Conservation (phyloP, 148 eudicot species). For the Talinum fruticosum region DNA sequence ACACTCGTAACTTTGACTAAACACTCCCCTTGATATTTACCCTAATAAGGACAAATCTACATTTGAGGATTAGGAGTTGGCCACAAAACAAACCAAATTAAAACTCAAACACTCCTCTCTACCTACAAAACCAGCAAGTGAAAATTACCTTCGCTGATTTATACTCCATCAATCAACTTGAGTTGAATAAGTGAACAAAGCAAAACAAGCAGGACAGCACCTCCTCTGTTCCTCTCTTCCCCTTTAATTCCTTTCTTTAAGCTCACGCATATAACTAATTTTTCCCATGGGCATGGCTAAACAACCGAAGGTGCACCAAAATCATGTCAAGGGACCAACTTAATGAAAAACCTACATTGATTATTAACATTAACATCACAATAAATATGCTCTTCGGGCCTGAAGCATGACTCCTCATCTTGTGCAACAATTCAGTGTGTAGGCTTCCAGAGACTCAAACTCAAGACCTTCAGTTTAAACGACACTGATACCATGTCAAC, state of each 20-base stretch:
- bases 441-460: not conserved
- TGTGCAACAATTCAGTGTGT: not conserved
- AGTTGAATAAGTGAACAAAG: not conserved
- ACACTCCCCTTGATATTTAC: not conserved
- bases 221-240: too few species aligned
- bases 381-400: not conserved
- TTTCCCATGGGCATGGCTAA: too few species aligned
- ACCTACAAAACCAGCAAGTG: not conserved
- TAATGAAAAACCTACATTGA: too few species aligned
- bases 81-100: not conserved
- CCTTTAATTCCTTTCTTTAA: not conserved
- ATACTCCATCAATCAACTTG: not conserved
- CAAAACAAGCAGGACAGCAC: not conserved
- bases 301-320: not conserved
- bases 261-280: not conserved
- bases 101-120: not conserved
- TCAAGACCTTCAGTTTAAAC: not conserved
- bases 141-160: too few species aligned
- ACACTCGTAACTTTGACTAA: not conserved
- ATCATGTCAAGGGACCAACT: not conserved
- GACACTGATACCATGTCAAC: not conserved
- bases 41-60: not conserved
- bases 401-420: not conserved
- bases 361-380: not conserved
- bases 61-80: not conserved